Conservation (phyloP, 805 yeast species). For the Yamadazyma olivae region DNA sequence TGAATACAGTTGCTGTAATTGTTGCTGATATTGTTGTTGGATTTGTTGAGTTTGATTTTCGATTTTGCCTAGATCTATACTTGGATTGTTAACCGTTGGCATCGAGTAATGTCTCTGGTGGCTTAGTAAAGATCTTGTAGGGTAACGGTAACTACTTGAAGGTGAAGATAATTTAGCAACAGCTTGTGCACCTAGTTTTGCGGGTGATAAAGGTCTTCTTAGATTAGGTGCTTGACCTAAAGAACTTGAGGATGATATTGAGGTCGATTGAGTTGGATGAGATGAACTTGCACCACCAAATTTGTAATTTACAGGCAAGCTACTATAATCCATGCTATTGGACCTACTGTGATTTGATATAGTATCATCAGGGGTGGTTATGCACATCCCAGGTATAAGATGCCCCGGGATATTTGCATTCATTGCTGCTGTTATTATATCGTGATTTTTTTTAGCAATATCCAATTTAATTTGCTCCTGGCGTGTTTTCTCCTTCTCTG, state of each 20-base stretch:
- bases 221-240: neutral
- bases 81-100: slow-evolving; percentile 22
- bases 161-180: slow-evolving; percentile 49
- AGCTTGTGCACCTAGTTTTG: slow-evolving; percentile 70
- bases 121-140: slow-evolving; percentile 10
- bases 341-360: neutral
- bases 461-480: slow-evolving; percentile 76
- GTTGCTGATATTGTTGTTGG: slow-evolving; percentile 2
- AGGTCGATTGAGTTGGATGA: neutral
- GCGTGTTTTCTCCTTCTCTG: slow-evolving; percentile 78
- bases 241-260: neutral
- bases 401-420: slow-evolving; percentile 61
- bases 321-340: slow-evolving; percentile 7
- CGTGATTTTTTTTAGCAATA: slow-evolving; percentile 53
- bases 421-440: slow-evolving; percentile 59
- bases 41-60: slow-evolving; percentile 2
- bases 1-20: slow-evolving; percentile 1
- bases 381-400: slow-evolving; percentile 60
- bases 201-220: slow-evolving; percentile 56
- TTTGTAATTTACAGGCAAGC: slow-evolving; percentile 31
- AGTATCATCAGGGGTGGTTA: slow-evolving; percentile 7
- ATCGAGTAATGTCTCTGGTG: slow-evolving; percentile 44
- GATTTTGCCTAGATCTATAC: slow-evolving; percentile 13
- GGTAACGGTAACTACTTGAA: slow-evolving; percentile 14
- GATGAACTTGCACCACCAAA: slow-evolving; percentile 25